Evolutionary conservation across 768 basidiomycete species (phyloP), one percentile per base, ranked within the genome.

Genomic region (Tulasnella calospora): DNA sequence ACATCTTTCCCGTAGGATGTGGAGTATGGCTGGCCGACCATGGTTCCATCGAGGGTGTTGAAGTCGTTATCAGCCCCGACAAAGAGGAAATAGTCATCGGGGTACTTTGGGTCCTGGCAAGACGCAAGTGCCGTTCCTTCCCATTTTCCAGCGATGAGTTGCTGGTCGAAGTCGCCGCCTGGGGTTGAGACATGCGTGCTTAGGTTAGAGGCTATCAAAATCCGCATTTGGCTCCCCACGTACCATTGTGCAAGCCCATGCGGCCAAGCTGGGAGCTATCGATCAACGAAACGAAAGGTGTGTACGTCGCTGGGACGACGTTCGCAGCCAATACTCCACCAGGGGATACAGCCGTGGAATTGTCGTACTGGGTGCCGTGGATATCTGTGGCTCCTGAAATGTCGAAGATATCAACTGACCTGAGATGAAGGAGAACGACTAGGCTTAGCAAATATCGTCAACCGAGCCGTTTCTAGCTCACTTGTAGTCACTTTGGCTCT

Each of bases 1-100:
- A 88, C 86, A 81, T 91, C 87, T 44, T 86, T 76, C 7, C 87
- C 89, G 72, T 83, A 82, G 6, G 71, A 72, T 1, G 88, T 89
- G 79, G 89, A 83, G 83, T 87, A 92, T 1, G 88, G 86, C 51
- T 84, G 81, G 1, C 89, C 89, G 4, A 86, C 80, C 10, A 87
- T 85, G n/a, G 88, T 83, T 0, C 91, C 91, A 46, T 90, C 79
- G 0, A 85, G 87, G 30, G 86, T 89, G 72, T 90, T 84, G 82
- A 90, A 91, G 82, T 92, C 90, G 80, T 91, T 91, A 82, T 92
- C 91, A 72, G 89, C 83, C 87, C 86, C 88, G 17, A 88, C 88
- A 84, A 92, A 90, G 47, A 92, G 83, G 86, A 92, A 92, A 82
- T 88, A 92, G 81, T 92, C 91, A 80, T 92, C 84, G 0, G 91